These are phyloP conservation scores for Amorphotheca resinae DNA, from an alignment of 495 filamentous ascomycete genomes.

Conservation along the genomic window DNA sequence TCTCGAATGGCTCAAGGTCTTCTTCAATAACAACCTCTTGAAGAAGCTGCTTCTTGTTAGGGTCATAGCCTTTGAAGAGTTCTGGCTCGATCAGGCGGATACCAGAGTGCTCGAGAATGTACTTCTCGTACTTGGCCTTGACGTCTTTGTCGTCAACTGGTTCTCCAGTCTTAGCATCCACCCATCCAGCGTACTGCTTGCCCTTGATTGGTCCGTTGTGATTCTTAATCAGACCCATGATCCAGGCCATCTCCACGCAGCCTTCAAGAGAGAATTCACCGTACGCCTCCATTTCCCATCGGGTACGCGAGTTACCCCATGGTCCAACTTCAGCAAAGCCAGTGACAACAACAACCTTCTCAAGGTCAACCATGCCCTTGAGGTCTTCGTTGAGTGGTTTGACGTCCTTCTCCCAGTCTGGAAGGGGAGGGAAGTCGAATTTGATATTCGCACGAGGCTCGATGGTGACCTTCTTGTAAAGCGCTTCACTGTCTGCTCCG, in stretches of 20 bases:
- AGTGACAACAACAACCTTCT: constrained; percentile 94
- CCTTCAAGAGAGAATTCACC: constrained; percentile 96
- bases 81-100: constrained; percentile 97
- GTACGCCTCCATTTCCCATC: constrained; percentile 98
- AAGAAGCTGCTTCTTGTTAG: constrained; percentile 93
- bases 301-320: constrained; percentile 94
- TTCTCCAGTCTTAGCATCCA: constrained; percentile 84
- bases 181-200: constrained; percentile 93
- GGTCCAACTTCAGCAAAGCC: constrained; percentile 94
- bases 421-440: constrained; percentile 80
- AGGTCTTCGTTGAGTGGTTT: constrained; percentile 75
- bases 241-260: constrained; percentile 99
- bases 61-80: constrained; percentile 93
- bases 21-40: constrained; percentile 96
- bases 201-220: constrained; percentile 98
- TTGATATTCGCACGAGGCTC: constrained; percentile 96
- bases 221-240: constrained; percentile 98
- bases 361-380: constrained; percentile 96
- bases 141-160: constrained; percentile 97
- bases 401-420: constrained; percentile 83
- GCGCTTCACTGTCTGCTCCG: constrained; percentile 75
- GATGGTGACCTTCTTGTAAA: constrained; percentile 89
- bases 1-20: constrained; percentile 92
- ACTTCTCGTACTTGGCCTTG: constrained; percentile 91
- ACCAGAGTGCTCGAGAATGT: constrained; percentile 90